Evolutionary conservation across 805 yeast species (phyloP).

Genomic region (Candida maesae): DNA sequence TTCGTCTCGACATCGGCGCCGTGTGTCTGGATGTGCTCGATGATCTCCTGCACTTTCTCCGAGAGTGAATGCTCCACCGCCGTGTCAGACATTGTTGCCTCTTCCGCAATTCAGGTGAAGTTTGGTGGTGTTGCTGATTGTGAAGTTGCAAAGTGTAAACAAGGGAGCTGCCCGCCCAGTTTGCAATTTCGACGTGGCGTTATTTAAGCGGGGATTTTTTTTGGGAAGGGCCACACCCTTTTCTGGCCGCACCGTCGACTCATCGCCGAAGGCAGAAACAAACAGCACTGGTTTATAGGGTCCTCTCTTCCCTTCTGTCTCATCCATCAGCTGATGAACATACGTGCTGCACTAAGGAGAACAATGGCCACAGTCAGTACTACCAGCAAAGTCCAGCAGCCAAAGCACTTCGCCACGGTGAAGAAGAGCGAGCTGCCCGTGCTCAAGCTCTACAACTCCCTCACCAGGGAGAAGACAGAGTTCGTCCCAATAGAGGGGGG

Average conservation of each 20-base stretch:
- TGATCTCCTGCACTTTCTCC: neutral
- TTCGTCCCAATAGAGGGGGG: conserved; percentile 67
- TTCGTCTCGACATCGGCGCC: too few species aligned
- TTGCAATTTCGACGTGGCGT: neutral
- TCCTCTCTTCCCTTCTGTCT: too few species aligned
- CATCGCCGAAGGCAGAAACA: neutral
- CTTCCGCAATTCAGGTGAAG: neutral
- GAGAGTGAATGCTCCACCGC: too few species aligned
- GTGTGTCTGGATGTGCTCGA: neutral
- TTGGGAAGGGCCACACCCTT: too few species aligned
- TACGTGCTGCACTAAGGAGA: conserved; percentile 9
- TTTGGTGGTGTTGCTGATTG: neutral
- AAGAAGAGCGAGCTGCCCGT: conserved; percentile 30
- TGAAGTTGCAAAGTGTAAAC: neutral
- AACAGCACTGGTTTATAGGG: too few species aligned
- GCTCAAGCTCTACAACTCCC: conserved; percentile 72
- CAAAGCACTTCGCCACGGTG: conserved; percentile 33
- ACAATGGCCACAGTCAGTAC: conserved; percentile 26
- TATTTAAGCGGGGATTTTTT: neutral
- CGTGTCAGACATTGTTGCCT: too few species aligned
- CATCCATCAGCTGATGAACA: conserved; percentile 8
- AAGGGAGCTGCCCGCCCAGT: neutral
- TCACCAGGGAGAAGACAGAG: conserved; percentile 75
- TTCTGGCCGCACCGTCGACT: neutral
- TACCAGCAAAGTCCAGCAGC: conserved; percentile 40